These are phyloP conservation scores for Fulvia fulva DNA, from an alignment of 2,329 filamentous ascomycete species.

Conservation along the genomic window DNA sequence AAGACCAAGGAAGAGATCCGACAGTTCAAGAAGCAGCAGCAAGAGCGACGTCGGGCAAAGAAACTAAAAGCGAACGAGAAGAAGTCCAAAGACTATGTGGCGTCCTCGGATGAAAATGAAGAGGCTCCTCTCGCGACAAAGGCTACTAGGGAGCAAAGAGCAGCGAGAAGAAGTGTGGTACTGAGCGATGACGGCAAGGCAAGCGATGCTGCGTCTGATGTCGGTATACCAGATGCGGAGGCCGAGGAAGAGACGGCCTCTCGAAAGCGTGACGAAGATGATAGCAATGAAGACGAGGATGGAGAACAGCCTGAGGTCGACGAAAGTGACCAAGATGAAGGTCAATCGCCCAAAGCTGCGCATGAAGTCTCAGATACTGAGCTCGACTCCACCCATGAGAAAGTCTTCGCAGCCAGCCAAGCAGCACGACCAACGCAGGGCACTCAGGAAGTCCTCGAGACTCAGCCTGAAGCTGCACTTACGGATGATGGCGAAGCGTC, in stretches of 20 bases:
- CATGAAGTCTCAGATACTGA: neutral
- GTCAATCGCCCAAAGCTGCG: neutral
- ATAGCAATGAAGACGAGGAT: neutral
- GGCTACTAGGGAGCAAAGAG: neutral
- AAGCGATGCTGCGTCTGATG: neutral
- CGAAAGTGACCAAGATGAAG: neutral
- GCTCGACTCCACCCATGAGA: neutral
- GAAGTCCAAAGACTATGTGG: slow-evolving; percentile 1
- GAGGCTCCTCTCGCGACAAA: neutral
- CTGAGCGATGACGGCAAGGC: no score
- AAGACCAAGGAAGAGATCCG: slow-evolving; percentile 17
- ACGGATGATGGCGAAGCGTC: neutral
- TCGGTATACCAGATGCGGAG: neutral
- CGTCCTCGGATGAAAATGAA: neutral
- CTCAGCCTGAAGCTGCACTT: neutral
- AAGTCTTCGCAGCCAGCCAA: neutral
- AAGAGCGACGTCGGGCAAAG: neutral
- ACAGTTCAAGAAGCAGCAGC: slow-evolving; percentile 13
- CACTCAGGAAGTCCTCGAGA: neutral
- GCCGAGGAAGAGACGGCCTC: no score
- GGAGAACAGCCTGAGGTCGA: neutral
- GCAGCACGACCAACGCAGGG: neutral
- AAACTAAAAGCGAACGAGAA: neutral
- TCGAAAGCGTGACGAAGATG: no score
- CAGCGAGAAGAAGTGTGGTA: no score